Evolutionary conservation across 2,329 filamentous ascomycete species (phyloP).

Genomic region (Didymella arachidicola): DNA sequence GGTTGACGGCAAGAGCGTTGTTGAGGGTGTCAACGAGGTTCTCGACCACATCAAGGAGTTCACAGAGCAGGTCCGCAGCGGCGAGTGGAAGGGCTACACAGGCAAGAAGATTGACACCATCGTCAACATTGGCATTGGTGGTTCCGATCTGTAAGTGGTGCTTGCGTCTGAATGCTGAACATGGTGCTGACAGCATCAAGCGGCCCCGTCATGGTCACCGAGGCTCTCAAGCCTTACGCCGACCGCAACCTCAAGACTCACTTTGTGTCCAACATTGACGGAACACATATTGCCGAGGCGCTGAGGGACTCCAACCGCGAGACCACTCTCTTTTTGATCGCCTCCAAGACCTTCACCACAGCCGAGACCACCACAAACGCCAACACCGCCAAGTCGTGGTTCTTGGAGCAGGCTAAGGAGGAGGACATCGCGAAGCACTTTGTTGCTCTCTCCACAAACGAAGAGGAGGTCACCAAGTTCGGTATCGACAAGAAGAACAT

Average conservation of each 20-base stretch:
- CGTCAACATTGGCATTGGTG: slow-evolving; percentile 97
- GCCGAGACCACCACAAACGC: slow-evolving; percentile 97
- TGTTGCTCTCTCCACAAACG: slow-evolving; percentile 96
- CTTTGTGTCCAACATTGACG: slow-evolving; percentile 99
- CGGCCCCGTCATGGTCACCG: slow-evolving; percentile 98
- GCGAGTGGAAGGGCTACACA: slow-evolving; percentile 95
- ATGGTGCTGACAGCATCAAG: slow-evolving; percentile 51
- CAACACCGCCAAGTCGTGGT: slow-evolving; percentile 96
- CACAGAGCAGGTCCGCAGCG: slow-evolving; percentile 90
- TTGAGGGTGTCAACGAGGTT: slow-evolving; percentile 90
- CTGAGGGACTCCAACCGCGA: slow-evolving; percentile 89
- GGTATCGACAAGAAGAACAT: slow-evolving; percentile 99
- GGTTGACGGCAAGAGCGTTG: slow-evolving; percentile 92
- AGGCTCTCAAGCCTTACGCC: slow-evolving; percentile 94
- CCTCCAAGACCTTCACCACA: slow-evolving; percentile 99
- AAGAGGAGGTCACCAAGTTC: slow-evolving; percentile 94
- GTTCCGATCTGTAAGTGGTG: slow-evolving; percentile 87
- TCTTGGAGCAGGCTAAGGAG: slow-evolving; percentile 85
- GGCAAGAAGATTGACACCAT: slow-evolving; percentile 98
- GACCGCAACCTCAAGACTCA: slow-evolving; percentile 86
- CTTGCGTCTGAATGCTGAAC: not conserved
- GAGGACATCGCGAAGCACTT: slow-evolving; percentile 94
- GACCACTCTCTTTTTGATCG: slow-evolving; percentile 97
- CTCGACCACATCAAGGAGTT: slow-evolving; percentile 99
- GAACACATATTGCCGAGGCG: slow-evolving; percentile 95